A percentile compares a stretch with the other conserved stretches of the same genome.
phyloP scores from a whole-genome alignment of 106 monocot species.

The Ottelia alismoides region DNA sequence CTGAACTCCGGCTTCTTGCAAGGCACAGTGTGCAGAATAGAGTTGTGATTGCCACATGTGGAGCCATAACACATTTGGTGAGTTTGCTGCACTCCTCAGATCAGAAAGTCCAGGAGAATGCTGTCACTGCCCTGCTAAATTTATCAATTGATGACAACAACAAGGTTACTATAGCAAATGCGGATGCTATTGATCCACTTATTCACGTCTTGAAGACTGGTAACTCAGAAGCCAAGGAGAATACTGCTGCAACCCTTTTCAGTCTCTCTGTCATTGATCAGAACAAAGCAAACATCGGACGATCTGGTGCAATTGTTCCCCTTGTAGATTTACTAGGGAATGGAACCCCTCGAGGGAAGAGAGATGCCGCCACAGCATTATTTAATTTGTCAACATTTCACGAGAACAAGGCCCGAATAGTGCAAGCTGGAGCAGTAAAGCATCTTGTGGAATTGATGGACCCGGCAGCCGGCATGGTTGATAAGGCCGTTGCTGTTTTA shows the following conservation, averaged over 20 bases:
- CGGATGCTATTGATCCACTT: conserved; percentile 75
- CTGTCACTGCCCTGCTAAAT: conserved; percentile 82
- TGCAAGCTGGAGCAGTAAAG: conserved; percentile 83
- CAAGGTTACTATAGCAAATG: conserved; percentile 66
- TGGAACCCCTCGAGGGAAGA: conserved; percentile 87
- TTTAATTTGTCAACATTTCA: conserved; percentile 91
- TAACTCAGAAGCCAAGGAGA: conserved; percentile 83
- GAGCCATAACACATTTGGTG: conserved; percentile 58
- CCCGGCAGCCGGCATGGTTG: conserved; percentile 95
- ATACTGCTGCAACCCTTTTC: conserved; percentile 88
- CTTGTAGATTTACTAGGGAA: conserved; percentile 61
- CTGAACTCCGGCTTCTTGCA: conserved; percentile 54
- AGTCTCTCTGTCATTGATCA: conserved; percentile 90
- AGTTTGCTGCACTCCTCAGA: conserved; percentile 59
- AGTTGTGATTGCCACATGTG: conserved; percentile 68
- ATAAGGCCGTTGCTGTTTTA: conserved; percentile 90
- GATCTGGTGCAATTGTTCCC: conserved; percentile 75
- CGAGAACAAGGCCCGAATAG: conserved; percentile 83
- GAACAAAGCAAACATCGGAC: conserved; percentile 77
- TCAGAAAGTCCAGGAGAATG: conserved; percentile 59
- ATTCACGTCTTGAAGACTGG: conserved; percentile 78
- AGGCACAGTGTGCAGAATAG: conserved; percentile 79
- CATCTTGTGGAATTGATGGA: conserved; percentile 93
- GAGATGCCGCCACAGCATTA: conserved; percentile 91
- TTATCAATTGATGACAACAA: conserved; percentile 96